Conservation (phyloP, 2,329 filamentous ascomycete species). For the Cercospora sojina region DNA sequence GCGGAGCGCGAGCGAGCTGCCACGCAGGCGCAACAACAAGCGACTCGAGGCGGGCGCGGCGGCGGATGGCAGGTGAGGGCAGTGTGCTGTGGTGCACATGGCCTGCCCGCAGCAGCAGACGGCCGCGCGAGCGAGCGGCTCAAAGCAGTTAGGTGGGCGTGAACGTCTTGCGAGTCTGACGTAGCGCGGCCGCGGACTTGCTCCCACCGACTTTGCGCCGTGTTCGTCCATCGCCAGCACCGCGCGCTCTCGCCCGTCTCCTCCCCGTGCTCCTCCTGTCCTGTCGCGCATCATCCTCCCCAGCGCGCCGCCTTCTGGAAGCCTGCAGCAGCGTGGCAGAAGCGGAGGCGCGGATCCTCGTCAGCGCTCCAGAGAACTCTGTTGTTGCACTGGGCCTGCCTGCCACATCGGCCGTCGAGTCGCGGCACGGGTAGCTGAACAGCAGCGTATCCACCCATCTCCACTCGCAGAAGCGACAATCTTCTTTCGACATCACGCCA, state of each 20-base stretch:
- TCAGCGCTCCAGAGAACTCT: conserved; percentile 2
- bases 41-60: background rate
- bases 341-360: conserved; percentile 7
- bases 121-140: background rate
- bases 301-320: background rate
- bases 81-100: background rate
- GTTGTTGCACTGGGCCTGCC: conserved; percentile 8
- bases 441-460: conserved; percentile 7
- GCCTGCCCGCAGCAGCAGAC: background rate
- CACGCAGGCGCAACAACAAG: background rate
- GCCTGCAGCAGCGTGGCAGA: background rate
- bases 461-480: conserved; percentile 13
- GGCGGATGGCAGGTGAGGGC: background rate
- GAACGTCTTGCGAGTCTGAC: background rate
- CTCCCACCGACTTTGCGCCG: conserved; percentile 5
- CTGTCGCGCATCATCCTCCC: background rate
- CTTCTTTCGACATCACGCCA: conserved; percentile 8
- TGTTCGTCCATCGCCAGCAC: background rate
- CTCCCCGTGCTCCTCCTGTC: background rate
- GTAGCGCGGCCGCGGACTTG: conserved; percentile 1
- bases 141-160: conserved; percentile 4
- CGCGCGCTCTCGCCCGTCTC: background rate
- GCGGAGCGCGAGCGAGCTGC: background rate
- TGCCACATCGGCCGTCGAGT: background rate
- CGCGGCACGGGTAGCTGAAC: conserved; percentile 12